These are phyloP conservation scores for Mollisiaceae sp. DNA, from an alignment of 2,329 filamentous ascomycete genomes.

Conservation along the genomic window DNA sequence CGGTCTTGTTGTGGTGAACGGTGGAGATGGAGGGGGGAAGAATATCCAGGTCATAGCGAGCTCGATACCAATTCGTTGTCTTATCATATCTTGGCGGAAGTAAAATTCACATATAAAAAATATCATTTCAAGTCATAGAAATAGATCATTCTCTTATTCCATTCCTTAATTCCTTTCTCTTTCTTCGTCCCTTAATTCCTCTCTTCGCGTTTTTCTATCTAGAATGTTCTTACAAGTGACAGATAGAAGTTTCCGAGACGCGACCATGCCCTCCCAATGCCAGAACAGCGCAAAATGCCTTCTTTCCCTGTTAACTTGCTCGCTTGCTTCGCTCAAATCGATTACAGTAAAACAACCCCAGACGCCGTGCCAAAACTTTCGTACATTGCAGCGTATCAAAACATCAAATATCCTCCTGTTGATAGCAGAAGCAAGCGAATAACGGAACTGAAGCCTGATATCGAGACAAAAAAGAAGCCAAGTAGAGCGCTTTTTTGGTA, in stretches of 20 bases:
- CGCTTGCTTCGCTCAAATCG: neutral
- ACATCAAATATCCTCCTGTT: neutral
- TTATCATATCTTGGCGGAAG: neutral
- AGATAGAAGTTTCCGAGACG: too few species aligned
- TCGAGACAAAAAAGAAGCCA: neutral
- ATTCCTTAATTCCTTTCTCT: too few species aligned
- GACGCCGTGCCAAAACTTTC: neutral
- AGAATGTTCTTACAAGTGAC: too few species aligned
- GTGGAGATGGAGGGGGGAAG: neutral
- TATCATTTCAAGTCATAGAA: neutral
- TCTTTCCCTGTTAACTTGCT: too few species aligned
- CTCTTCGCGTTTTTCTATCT: too few species aligned
- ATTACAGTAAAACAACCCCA: neutral
- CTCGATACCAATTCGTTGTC: conserved; percentile 7
- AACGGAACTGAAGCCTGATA: neutral
- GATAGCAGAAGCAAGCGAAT: neutral
- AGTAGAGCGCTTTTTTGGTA: conserved; percentile 1
- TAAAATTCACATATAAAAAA: neutral
- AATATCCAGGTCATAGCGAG: neutral
- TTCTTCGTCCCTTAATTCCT: too few species aligned
- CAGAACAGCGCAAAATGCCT: too few species aligned
- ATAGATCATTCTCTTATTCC: too few species aligned
- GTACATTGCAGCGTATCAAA: neutral
- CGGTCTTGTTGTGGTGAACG: neutral
- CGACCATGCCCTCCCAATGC: too few species aligned